phyloP scores from a whole-genome alignment of 306 rosid genomes.

The Macrotyloma uniflorum region DNA sequence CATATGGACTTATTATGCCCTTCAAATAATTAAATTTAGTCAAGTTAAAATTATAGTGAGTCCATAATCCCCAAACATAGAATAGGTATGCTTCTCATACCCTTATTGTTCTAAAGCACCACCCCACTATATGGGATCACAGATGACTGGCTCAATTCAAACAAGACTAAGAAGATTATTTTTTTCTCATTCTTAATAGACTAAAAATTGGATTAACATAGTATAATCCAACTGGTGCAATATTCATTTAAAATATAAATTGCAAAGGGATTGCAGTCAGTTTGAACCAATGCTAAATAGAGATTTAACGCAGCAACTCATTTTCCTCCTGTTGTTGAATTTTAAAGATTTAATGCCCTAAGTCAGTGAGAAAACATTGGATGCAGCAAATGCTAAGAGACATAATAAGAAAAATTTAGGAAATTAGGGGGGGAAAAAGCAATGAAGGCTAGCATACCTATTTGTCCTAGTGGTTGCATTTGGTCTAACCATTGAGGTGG shows the following conservation, averaged over 20 bases:
- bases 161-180: neutral
- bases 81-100: conserved; percentile 1
- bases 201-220: conserved; percentile 19
- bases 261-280: neutral
- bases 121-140: neutral
- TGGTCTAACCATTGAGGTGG: conserved; percentile 57
- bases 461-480: conserved; percentile 57
- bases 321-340: neutral
- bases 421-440: neutral
- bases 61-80: neutral
- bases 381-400: neutral
- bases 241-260: neutral
- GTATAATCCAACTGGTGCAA: neutral
- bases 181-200: neutral
- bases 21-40: conserved; percentile 13
- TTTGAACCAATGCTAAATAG: conserved; percentile 8
- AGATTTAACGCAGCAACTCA: neutral
- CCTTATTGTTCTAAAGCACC: neutral
- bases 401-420: neutral
- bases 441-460: conserved; percentile 56
- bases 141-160: conserved; percentile 2
- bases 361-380: neutral
- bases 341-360: conserved; percentile 2
- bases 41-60: neutral
- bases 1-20: neutral